Evolutionary conservation across 148 eudicot genomes (phyloP).

Genomic region (Cornus kousa): DNA sequence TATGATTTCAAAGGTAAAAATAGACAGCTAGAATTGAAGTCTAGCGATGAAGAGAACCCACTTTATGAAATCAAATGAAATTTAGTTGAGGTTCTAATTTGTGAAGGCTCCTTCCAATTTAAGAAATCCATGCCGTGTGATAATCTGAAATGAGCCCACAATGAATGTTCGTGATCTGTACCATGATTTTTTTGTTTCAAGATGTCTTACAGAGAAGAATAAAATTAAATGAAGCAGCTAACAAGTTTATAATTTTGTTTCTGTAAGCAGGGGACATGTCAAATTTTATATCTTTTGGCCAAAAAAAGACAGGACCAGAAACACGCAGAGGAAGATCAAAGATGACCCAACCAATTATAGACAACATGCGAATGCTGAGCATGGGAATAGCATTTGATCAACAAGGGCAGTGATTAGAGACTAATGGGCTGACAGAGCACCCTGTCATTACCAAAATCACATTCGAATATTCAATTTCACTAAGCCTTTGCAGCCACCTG

Average conservation of each 20-base stretch:
- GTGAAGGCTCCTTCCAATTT: too few relatives aligned
- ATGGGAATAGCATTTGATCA: neutral
- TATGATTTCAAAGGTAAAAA: too few relatives aligned
- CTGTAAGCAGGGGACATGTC: neutral
- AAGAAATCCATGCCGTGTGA: too few relatives aligned
- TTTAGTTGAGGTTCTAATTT: too few relatives aligned
- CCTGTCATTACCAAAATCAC: neutral
- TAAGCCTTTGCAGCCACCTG: neutral
- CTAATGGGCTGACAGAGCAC: neutral
- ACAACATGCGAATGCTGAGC: neutral
- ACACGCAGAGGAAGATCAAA: neutral
- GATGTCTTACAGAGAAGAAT: neutral
- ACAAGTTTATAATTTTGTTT: neutral
- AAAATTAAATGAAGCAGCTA: slow-evolving; percentile 1
- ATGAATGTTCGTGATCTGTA: too few relatives aligned
- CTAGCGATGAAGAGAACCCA: too few relatives aligned
- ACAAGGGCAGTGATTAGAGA: neutral
- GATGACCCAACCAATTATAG: neutral
- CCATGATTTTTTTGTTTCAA: too few relatives aligned
- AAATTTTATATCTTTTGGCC: neutral
- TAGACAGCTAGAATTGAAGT: too few relatives aligned
- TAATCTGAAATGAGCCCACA: too few relatives aligned
- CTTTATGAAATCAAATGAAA: too few relatives aligned
- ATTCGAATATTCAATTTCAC: neutral
- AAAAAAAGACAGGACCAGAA: neutral